A percentile compares a stretch with the other conserved stretches of the same genome.
phyloP scores from a whole-genome alignment of 495 filamentous ascomycete genomes.

The Penicillium mononematosum region DNA sequence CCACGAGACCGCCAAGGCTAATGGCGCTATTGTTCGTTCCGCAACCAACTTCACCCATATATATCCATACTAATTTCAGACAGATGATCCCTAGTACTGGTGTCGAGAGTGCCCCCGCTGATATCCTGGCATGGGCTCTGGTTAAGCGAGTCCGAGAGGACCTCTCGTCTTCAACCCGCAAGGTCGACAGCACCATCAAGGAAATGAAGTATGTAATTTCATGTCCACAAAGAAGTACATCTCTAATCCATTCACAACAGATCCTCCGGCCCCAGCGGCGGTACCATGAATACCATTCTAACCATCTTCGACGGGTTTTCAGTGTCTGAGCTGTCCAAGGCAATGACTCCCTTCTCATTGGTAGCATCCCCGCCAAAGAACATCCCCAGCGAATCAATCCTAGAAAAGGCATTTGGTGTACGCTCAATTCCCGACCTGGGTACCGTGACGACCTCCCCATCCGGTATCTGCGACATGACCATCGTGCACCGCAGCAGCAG shows the following conservation, averaged over 20 bases:
- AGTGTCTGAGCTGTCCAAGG: slow-evolving; percentile 52
- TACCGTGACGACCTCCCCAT: slow-evolving; percentile 60
- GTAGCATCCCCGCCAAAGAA: slow-evolving; percentile 55
- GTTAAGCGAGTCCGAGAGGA: slow-evolving; percentile 62
- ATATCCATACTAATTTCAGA: slow-evolving; percentile 23
- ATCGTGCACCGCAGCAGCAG: slow-evolving; percentile 78
- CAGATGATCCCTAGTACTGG: slow-evolving; percentile 83
- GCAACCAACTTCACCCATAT: neutral
- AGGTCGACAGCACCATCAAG: slow-evolving; percentile 62
- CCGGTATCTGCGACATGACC: slow-evolving; percentile 58
- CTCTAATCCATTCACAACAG: slow-evolving; percentile 21
- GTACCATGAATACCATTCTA: slow-evolving; percentile 66
- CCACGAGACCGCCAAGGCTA: slow-evolving; percentile 67
- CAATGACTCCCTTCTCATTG: slow-evolving; percentile 62
- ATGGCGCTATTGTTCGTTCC: slow-evolving; percentile 64
- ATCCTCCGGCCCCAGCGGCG: slow-evolving; percentile 64
- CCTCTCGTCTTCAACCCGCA: slow-evolving; percentile 52
- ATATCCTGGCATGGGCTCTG: slow-evolving; percentile 72
- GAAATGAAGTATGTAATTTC: slow-evolving; percentile 53
- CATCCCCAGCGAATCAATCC: slow-evolving; percentile 33
- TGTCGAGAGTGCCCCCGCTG: slow-evolving; percentile 81
- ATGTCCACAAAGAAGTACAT: slow-evolving; percentile 1
- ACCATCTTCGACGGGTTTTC: slow-evolving; percentile 62
- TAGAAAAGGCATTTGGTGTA: slow-evolving; percentile 57
- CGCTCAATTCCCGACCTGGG: slow-evolving; percentile 64